Conservation (phyloP, 1,284 basidiomycete genomes). For the Leucocoprinus gongylophorus region DNA sequence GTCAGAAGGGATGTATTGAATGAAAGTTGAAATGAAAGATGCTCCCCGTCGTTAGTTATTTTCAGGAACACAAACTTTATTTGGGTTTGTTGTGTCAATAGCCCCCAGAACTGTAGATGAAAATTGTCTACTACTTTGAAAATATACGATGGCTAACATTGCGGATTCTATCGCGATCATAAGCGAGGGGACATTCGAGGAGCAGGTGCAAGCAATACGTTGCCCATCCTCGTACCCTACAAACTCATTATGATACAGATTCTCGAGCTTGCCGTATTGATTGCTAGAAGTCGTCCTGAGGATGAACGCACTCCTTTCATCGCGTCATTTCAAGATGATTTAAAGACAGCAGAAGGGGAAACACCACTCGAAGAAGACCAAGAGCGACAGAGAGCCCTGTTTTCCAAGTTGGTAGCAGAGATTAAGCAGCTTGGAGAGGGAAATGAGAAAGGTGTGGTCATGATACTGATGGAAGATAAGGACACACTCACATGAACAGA, state of each 20-base stretch:
- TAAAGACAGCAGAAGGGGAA: conserved; percentile 48
- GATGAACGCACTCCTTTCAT: conserved; percentile 59
- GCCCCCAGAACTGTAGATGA: conserved; percentile 18
- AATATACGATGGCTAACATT: conserved; percentile 31
- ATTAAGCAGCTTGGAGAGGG: conserved; percentile 69
- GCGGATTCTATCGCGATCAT: conserved; percentile 81
- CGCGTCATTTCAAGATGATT: conserved; percentile 58
- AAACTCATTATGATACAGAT: conserved; percentile 40
- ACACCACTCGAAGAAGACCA: conserved; percentile 49
- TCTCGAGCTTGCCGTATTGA: conserved; percentile 73
- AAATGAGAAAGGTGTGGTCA: conserved; percentile 56
- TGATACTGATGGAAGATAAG: conserved; percentile 7
- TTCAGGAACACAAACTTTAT: no score
- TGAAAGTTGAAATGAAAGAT: no score
- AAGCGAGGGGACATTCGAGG: conserved; percentile 82
- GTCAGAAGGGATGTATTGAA: no score
- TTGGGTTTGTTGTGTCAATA: conserved; percentile 31
- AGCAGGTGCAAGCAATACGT: conserved; percentile 51
- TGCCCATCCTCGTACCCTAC: neutral
- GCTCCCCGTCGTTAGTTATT: no score
- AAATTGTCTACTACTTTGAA: conserved; percentile 18
- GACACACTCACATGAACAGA: conserved; percentile 37
- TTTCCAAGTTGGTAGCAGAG: conserved; percentile 52
- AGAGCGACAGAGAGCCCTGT: conserved; percentile 43
- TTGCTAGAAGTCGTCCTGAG: conserved; percentile 61